Evolutionary conservation across 139 green algal species (phyloP).

Genomic region (Raphidocelis subcapitata): DNA sequence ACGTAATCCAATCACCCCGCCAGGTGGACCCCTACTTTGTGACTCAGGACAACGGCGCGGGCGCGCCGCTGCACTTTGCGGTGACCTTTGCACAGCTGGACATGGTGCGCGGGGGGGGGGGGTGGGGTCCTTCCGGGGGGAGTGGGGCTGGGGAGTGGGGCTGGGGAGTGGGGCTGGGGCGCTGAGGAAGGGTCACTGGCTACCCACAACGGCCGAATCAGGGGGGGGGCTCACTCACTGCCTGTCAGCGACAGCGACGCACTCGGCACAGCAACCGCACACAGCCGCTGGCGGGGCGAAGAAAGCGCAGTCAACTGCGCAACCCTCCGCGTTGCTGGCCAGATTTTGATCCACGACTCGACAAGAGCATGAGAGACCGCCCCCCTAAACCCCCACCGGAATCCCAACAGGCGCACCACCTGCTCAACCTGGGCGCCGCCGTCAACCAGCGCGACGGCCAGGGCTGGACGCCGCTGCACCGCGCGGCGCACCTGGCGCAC

Average conservation of each 20-base stretch:
- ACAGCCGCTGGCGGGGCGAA: too few relatives aligned
- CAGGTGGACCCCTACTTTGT: constrained; percentile 86
- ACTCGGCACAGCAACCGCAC: too few relatives aligned
- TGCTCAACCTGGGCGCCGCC: constrained; percentile 83
- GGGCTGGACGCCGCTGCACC: constrained; percentile 89
- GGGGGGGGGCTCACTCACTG: too few relatives aligned
- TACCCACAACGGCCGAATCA: not conserved
- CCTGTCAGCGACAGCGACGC: too few relatives aligned
- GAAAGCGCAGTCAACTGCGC: too few relatives aligned
- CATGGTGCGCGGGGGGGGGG: constrained; percentile 67
- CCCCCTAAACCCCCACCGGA: too few relatives aligned
- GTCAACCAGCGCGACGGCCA: constrained; percentile 78
- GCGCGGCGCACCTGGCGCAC: constrained; percentile 87
- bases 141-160: not conserved
- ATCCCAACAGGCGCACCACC: constrained; percentile 77
- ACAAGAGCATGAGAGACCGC: too few relatives aligned
- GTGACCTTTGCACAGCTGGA: constrained; percentile 92
- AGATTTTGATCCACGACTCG: constrained; percentile 5
- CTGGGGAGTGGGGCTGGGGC: not conserved
- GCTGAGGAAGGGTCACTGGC: not conserved
- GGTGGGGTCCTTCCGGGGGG: not conserved
- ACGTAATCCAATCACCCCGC: too few relatives aligned
- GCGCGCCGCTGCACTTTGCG: constrained; percentile 90
- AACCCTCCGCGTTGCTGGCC: too few relatives aligned
- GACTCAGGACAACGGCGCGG: constrained; percentile 91